Base-by-base conservation (phyloP, 148 eudicot genomes). In the Arctostaphylos glauca region DNA sequence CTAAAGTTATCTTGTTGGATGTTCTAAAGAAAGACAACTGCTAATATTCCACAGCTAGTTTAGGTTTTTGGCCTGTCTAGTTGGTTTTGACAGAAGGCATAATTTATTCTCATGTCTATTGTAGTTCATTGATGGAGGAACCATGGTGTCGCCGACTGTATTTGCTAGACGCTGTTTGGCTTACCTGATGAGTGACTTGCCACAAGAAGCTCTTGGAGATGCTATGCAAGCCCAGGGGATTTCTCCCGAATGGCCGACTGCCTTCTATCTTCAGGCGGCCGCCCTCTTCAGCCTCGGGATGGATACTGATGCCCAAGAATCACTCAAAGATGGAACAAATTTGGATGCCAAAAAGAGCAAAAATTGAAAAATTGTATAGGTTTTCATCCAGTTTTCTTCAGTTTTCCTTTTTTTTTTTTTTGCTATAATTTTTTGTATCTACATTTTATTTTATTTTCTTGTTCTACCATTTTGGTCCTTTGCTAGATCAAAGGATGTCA, bases 81-180 rank as follows among this genome's bases (percentile, higher is more conserved):
- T 62, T 76, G 62, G 16, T 31, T 52, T 16, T 8, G 46, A 50
- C 5, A n/a, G 25, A 48, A 64, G 56, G 43, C 48, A 50, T 21
- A 49, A 66, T 18, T 19, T 76, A 64, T 15, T 47, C 6, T 56
- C 55, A 25, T 70, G 79, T 48, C 18, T 16, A n/a, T 31, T 85
- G 78, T 74, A 90, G 92, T 90, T 91, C 86, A 89, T 90, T 62
- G 94, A 92, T 80, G 90, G 90, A 6, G 92, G 94, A 48, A 90
- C 94, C 9, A 92, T 92, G 94, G 89, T 92, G 2, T 92, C 94
- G 21, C 94, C 94, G 12, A 92, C 94, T 3, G 90, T 92, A n/a
- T 90, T 84, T 67, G 91, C 91, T 46, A 81, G 94, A 19, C 89
- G 94, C 43, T 90, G 94, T 84, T 84, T 92, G 77, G 74, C 86